These are phyloP conservation scores for Neurospora tetrasperma DNA, from an alignment of 495 filamentous ascomycete genomes.

Conservation along the genomic window DNA sequence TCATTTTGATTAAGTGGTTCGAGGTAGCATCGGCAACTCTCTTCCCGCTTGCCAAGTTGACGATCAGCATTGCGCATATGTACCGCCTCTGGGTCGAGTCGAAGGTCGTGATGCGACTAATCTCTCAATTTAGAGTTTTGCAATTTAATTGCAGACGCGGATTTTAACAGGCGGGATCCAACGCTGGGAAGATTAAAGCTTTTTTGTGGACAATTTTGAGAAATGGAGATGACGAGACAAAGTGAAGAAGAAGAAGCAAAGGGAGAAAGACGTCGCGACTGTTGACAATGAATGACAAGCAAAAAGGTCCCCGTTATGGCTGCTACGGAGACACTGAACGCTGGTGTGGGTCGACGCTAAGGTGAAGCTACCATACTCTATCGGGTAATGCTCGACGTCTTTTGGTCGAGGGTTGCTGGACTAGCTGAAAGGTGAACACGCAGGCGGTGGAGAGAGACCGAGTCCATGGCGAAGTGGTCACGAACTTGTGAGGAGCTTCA, in stretches of 20 bases:
- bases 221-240: not conserved
- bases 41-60: not conserved
- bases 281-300: not conserved
- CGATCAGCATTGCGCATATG: not conserved
- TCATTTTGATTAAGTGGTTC: not conserved
- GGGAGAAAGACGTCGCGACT: not conserved
- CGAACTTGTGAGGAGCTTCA: not conserved
- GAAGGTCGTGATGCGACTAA: not conserved
- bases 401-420: not conserved
- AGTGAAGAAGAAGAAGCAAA: not conserved
- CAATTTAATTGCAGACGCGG: not conserved
- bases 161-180: not conserved
- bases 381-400: not conserved
- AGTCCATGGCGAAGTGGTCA: not conserved
- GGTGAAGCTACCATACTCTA: not conserved
- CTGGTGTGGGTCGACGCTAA: not conserved
- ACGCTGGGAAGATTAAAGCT: not conserved
- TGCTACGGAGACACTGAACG: not conserved
- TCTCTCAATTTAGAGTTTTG: not conserved
- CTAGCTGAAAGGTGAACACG: not conserved
- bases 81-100: not conserved
- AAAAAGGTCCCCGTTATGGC: not conserved
- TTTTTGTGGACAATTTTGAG: not conserved
- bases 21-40: not conserved
- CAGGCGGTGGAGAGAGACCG: not conserved